Evolutionary conservation across 345 rosid species (phyloP).

Genomic region (Ceriops zippeliana): DNA sequence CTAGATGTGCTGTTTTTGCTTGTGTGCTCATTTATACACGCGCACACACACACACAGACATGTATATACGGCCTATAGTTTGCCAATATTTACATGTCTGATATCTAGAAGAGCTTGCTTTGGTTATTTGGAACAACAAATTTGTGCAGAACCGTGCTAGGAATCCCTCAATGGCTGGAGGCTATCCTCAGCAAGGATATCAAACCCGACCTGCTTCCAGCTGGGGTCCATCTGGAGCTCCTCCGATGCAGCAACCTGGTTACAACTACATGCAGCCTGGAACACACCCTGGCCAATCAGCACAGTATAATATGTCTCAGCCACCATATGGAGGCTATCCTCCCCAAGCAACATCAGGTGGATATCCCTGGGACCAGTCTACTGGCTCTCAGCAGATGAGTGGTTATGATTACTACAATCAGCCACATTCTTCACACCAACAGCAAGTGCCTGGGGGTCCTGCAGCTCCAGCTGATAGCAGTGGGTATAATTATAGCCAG

Average conservation of each 20-base stretch:
- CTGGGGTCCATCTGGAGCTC: slow-evolving; percentile 76
- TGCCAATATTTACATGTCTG: slow-evolving; percentile 14
- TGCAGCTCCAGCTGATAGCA: slow-evolving; percentile 49
- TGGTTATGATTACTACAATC: slow-evolving; percentile 87
- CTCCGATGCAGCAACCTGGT: slow-evolving; percentile 71
- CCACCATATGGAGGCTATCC: slow-evolving; percentile 72
- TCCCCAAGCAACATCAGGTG: slow-evolving; percentile 69
- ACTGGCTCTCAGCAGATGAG: slow-evolving; percentile 56
- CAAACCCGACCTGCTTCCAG: slow-evolving; percentile 79
- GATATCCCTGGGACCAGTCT: slow-evolving; percentile 93
- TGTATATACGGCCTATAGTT: slow-evolving; percentile 4
- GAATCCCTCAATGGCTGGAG: slow-evolving; percentile 76
- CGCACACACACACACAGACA: too few relatives aligned
- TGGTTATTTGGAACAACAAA: slow-evolving; percentile 35
- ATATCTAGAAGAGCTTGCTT: slow-evolving; percentile 11
- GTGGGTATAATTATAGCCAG: slow-evolving; percentile 72
- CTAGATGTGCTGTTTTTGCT: slow-evolving; percentile 22
- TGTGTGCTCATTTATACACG: slow-evolving; percentile 1
- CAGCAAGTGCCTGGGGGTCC: slow-evolving; percentile 59
- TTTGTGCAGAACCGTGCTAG: slow-evolving; percentile 86
- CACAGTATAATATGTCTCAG: slow-evolving; percentile 73
- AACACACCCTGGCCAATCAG: slow-evolving; percentile 67
- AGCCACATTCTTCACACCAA: slow-evolving; percentile 64
- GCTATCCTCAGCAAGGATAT: slow-evolving; percentile 85
- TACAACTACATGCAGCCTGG: slow-evolving; percentile 91